Evolutionary conservation across 1,284 basidiomycete genomes (phyloP).

Genomic region (Cryptococcus amylolentus): DNA sequence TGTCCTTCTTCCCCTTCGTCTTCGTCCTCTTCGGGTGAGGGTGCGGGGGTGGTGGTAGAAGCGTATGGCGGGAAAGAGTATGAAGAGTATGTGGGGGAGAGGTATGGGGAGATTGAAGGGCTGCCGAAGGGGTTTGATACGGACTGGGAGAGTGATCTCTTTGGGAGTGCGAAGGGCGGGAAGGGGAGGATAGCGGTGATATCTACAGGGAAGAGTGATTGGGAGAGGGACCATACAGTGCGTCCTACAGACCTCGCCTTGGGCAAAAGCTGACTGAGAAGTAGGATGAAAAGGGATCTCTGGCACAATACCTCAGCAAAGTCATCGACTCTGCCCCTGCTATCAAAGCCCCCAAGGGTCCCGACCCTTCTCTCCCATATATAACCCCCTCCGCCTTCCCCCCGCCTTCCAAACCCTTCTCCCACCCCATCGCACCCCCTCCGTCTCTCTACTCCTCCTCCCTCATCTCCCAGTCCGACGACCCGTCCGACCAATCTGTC

Average conservation of each 20-base stretch:
- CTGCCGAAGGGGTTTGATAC: constrained; percentile 67
- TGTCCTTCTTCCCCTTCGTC: constrained; percentile 48
- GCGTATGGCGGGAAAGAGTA: constrained; percentile 38
- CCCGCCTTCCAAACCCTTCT: constrained; percentile 23
- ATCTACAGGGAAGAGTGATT: constrained; percentile 82
- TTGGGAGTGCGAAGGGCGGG: constrained; percentile 77
- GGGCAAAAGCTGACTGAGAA: not conserved
- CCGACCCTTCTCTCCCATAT: constrained; percentile 21
- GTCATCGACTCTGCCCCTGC: constrained; percentile 15
- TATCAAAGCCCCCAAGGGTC: constrained; percentile 15
- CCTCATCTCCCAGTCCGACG: constrained; percentile 71
- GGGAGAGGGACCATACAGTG: constrained; percentile 69
- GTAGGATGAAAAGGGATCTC: constrained; percentile 22
- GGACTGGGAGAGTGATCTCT: constrained; percentile 72
- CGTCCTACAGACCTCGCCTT: constrained; percentile 6
- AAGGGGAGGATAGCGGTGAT: constrained; percentile 76
- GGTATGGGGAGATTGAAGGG: constrained; percentile 62
- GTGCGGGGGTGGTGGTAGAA: constrained; percentile 20
- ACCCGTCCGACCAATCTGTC: constrained; percentile 63
- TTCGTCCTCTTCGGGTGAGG: constrained; percentile 19
- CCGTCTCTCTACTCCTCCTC: constrained; percentile 66
- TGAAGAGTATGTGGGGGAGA: constrained; percentile 29
- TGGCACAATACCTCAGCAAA: constrained; percentile 25
- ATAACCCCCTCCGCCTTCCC: constrained; percentile 37
- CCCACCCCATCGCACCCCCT: constrained; percentile 41